Conservation (phyloP, 331 rosid genomes). For the Spiraea crenata region DNA sequence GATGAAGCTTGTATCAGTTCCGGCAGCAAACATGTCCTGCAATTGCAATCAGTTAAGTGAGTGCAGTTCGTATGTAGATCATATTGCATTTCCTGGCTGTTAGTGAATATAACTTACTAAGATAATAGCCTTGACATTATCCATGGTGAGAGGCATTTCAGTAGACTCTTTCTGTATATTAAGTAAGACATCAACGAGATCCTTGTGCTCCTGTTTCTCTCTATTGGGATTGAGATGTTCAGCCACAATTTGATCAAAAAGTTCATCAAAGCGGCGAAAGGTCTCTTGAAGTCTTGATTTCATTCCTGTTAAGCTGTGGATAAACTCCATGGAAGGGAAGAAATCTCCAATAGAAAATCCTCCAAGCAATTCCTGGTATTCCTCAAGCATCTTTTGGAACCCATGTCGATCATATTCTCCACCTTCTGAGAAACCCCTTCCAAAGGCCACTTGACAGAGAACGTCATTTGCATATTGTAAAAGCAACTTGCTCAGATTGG, state of each 20-base stretch:
- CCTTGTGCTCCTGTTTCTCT: constrained; percentile 41
- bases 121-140: constrained; percentile 65
- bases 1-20: constrained; percentile 67
- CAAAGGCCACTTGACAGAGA: constrained; percentile 50
- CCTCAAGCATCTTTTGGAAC: constrained; percentile 57
- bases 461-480: constrained; percentile 52
- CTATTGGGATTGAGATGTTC: constrained; percentile 41
- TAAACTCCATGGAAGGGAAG: constrained; percentile 67
- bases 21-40: constrained; percentile 88
- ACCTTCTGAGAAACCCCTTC: constrained; percentile 52
- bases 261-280: constrained; percentile 40
- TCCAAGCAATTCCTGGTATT: constrained; percentile 57
- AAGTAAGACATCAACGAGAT: constrained; percentile 65
- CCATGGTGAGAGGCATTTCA: constrained; percentile 54
- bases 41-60: background rate
- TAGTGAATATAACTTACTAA: constrained; percentile 31
- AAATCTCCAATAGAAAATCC: constrained; percentile 70
- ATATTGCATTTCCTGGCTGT: background rate
- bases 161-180: constrained; percentile 42
- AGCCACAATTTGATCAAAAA: constrained; percentile 49
- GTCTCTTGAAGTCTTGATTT: constrained; percentile 46
- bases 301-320: constrained; percentile 58
- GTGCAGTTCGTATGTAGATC: background rate
- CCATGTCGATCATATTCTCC: constrained; percentile 55
- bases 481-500: constrained; percentile 45